Base-by-base conservation (phyloP, 1,284 basidiomycete genomes). In the Mycena citricolor region DNA sequence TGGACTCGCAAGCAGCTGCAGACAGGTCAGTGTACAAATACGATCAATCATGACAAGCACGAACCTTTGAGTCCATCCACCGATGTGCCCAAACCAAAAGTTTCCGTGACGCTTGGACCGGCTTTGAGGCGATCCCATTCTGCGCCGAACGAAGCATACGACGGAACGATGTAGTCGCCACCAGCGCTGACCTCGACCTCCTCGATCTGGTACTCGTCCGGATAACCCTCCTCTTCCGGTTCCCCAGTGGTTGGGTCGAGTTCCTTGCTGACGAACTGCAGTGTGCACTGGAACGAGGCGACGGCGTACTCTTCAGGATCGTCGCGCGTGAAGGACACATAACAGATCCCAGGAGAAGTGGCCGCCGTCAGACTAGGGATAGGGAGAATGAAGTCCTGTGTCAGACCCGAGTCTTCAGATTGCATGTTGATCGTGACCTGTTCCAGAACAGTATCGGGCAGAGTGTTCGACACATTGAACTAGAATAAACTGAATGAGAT, bases 401-500 rank as follows among this genome's bases (percentile, higher is more conserved):
- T 83, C 54, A 99, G 68, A 2, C 83, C 86, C 12, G 75, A 71
- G 20, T 91, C 90, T 23, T 93, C 91, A 8, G 78, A 71, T 53
- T 86, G 79, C 85, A 98, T 95, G 56, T 93, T 78, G 10, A 99
- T 90, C n/a, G 93, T 89, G 14, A 97, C 92, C 57, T 94, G 84
- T 64, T 99, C 97, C 49, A 99, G 74, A 5, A 99, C 87, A 4
- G 92, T 94, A 63, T 99, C 97, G n/a, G 93, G 86, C 42, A 99
- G 78, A n/a, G 97, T 99, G 65, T 99, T 99, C 47, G 92, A 91
- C 39, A 99, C 83, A 70, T 98, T 97, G 81, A 93, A 98, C 87
- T 99, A 39, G 2, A 32, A n/a, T 4, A 10, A 28, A 31, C 22
- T 34, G 13, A 31, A 35, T 42, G 38, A 14, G 36, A 19, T 5